Conservation (phyloP, 805 yeast genomes). For the Candida xiaguanensis region DNA sequence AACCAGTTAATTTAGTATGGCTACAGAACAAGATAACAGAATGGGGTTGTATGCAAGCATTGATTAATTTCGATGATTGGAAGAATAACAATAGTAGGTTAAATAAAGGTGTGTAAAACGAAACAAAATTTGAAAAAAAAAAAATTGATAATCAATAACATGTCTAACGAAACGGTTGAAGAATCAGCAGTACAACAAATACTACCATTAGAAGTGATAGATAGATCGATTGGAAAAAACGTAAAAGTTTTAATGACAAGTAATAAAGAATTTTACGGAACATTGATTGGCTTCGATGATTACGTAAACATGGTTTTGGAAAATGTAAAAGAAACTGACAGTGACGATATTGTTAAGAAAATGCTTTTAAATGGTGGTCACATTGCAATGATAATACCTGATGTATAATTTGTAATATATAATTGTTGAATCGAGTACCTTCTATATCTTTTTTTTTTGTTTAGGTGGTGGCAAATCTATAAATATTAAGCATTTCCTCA, state of each 20-base stretch:
- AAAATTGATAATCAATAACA: background rate
- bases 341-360: slow-evolving; percentile 45
- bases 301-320: slow-evolving; percentile 88
- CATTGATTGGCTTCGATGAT: slow-evolving; percentile 89
- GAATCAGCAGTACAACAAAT: slow-evolving; percentile 16
- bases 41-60: slow-evolving; percentile 99
- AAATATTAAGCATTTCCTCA: background rate
- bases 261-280: slow-evolving; percentile 81
- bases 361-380: slow-evolving; percentile 71
- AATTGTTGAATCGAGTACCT: background rate
- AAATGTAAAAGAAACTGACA: slow-evolving; percentile 63
- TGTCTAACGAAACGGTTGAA: background rate
- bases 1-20: slow-evolving; percentile 95
- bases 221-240: slow-evolving; percentile 76
- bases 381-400: slow-evolving; percentile 56
- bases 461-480: slow-evolving; percentile 7
- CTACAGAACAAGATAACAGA: slow-evolving; percentile 88
- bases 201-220: slow-evolving; percentile 82
- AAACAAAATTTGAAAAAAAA: background rate
- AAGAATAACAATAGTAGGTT: slow-evolving; percentile 26
- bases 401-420: slow-evolving; percentile 2
- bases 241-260: slow-evolving; percentile 67
- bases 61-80: slow-evolving; percentile 95
- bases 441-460: background rate
- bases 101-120: slow-evolving; percentile 1